Evolutionary conservation across 176 grass and related monocot species (phyloP), one percentile per base, ranked within the genome.

Genomic region (Eragrostis curvula): DNA sequence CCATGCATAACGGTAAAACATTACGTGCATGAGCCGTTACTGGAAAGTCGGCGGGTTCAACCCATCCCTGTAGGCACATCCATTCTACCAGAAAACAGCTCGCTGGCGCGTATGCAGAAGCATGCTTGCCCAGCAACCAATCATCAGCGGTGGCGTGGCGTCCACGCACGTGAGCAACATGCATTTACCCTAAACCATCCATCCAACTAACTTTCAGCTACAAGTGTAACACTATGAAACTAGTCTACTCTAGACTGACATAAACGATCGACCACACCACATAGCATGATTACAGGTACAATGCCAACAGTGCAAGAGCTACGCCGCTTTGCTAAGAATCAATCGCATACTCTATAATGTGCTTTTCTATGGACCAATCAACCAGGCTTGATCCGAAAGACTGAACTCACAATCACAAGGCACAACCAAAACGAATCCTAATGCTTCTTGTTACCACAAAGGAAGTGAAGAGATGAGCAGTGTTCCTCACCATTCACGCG

Each of bases 401-500:
- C 39, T n/a, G 28, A 29, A 9, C 9, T 14, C 3, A 47, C n/a
- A 14, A 14, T 25, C 23, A 58, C 20, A 68, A 13, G 24, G 24
- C 10, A 57, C 1, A 3, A 56, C 21, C 40, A 48, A 63, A 81
- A 65, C 0, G 46, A 77, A 65, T 11, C 53, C 45, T 56, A 56
- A 8, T 50, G 15, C 48, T 50, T 3, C 24, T 23, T 57, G 20
- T n/a, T 57, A 57, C 6, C 8, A 7, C 6, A 50, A 25, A 8
- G 27, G 59, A 49, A n/a, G 16, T 1, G 27, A n/a, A 7, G 45
- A 21, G 0, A 16, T 21, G 30, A 1, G 12, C 10, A 29, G 66
- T 57, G 13, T 25, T 10, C 18, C 85, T 79, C 68, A 95, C 93
- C 84, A 92, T 28, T 73, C 47, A 41, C 90, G 90, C 7, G 87